Evolutionary conservation across 495 filamentous ascomycete species (phyloP).

Genomic region (Chaetomium tenue): DNA sequence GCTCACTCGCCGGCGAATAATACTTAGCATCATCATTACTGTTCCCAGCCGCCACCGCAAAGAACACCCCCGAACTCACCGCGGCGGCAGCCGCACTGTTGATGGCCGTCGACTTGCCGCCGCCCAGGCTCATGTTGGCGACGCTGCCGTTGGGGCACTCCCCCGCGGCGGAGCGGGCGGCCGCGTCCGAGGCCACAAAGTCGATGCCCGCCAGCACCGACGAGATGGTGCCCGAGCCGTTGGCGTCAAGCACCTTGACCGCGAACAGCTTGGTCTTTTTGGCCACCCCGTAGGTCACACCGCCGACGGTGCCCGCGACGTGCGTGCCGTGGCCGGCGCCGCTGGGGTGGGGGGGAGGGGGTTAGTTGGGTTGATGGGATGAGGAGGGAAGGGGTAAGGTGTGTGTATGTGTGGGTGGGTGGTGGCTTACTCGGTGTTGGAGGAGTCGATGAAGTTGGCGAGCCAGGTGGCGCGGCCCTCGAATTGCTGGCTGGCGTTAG

Average conservation of each 20-base stretch:
- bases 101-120: slow-evolving; percentile 49
- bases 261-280: slow-evolving; percentile 63
- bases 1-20: slow-evolving; percentile 55
- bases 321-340: slow-evolving; percentile 59
- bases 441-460: slow-evolving; percentile 37
- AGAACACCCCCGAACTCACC: slow-evolving; percentile 50
- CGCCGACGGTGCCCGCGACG: slow-evolving; percentile 63
- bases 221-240: slow-evolving; percentile 43
- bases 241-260: slow-evolving; percentile 63
- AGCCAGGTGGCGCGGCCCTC: slow-evolving; percentile 53
- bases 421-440: slow-evolving; percentile 32
- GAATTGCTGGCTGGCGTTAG: slow-evolving; percentile 44
- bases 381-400: background rate
- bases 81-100: slow-evolving; percentile 52
- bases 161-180: slow-evolving; percentile 23
- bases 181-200: slow-evolving; percentile 41
- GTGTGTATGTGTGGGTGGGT: too few species aligned
- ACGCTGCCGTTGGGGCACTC: slow-evolving; percentile 40
- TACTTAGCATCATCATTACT: slow-evolving; percentile 42
- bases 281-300: slow-evolving; percentile 60
- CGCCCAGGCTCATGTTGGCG: slow-evolving; percentile 55
- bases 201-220: slow-evolving; percentile 48
- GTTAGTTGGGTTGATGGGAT: too few species aligned
- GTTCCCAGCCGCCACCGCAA: slow-evolving; percentile 56
- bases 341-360: background rate